Evolutionary conservation across 1,139 yeast genomes (phyloP).

Genomic region (Lodderomyces metapsilosis): DNA sequence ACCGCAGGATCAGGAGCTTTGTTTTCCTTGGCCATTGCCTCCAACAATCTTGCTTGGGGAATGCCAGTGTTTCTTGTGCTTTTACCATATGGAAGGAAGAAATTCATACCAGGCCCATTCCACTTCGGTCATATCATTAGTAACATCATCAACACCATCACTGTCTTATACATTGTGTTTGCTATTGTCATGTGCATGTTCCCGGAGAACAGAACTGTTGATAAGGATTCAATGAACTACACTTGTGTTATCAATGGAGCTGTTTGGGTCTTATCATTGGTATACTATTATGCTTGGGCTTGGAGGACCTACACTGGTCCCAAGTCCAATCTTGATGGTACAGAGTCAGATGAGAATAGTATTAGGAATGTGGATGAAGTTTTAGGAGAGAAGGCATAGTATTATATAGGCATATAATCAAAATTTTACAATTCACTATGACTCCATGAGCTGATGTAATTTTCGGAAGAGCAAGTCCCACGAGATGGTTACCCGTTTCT

Average conservation of each 20-base stretch:
- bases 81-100: conserved; percentile 28
- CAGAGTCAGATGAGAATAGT: conserved; percentile 27
- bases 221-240: conserved; percentile 33
- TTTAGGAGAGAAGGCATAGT: conserved; percentile 19
- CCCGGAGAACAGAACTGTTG: conserved; percentile 27
- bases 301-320: conserved; percentile 32
- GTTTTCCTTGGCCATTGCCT: conserved; percentile 49
- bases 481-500: too few species aligned
- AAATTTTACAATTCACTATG: too few species aligned
- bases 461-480: too few species aligned
- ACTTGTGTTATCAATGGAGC: conserved; percentile 34
- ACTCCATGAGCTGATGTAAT: too few species aligned
- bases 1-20: conserved; percentile 47
- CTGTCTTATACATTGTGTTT: conserved; percentile 27
- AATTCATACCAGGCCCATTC: conserved; percentile 65
- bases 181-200: conserved; percentile 40
- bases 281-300: conserved; percentile 29
- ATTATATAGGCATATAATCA: too few species aligned
- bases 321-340: conserved; percentile 46
- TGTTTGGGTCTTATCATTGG: conserved; percentile 28
- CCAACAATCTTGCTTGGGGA: conserved; percentile 29
- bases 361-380: conserved; percentile 49
- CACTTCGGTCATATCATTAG: conserved; percentile 54
- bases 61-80: conserved; percentile 36
- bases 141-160: conserved; percentile 26